These are phyloP conservation scores for Fusarium sp. DNA, from an alignment of 2,329 filamentous ascomycete species.

Conservation along the genomic window DNA sequence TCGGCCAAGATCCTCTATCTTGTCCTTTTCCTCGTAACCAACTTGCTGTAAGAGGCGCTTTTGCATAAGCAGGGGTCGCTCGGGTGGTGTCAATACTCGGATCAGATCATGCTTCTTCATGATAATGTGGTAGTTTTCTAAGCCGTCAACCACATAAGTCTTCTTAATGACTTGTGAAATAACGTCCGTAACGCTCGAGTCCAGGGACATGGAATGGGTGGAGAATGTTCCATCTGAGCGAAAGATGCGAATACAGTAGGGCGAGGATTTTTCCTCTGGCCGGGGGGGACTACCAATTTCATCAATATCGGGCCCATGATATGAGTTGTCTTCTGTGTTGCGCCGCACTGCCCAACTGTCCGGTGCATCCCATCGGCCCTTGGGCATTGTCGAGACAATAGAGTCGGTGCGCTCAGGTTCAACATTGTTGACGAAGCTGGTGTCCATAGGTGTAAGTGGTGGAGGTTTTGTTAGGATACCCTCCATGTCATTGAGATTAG, in stretches of 20 bases:
- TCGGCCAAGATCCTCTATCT: slow-evolving; percentile 90
- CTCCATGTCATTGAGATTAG: slow-evolving; percentile 89
- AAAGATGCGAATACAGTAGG: slow-evolving; percentile 96
- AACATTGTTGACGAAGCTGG: slow-evolving; percentile 58
- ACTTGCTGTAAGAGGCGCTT: slow-evolving; percentile 91
- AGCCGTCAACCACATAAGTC: slow-evolving; percentile 87
- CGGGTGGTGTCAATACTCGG: slow-evolving; percentile 79
- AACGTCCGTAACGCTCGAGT: slow-evolving; percentile 86
- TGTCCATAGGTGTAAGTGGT: slow-evolving; percentile 77
- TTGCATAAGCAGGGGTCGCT: slow-evolving; percentile 90
- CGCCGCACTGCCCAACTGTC: slow-evolving; percentile 96
- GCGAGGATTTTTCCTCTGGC: slow-evolving; percentile 77
- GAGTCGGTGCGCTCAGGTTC: slow-evolving; percentile 57
- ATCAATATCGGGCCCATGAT: slow-evolving; percentile 69
- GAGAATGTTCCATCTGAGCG: slow-evolving; percentile 93
- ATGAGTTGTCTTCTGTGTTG: slow-evolving; percentile 72
- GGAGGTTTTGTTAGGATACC: slow-evolving; percentile 82
- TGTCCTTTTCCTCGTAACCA: slow-evolving; percentile 87
- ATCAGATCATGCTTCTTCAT: slow-evolving; percentile 92
- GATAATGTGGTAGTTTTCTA: slow-evolving; percentile 95
- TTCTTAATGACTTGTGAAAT: slow-evolving; percentile 93
- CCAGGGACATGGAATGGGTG: slow-evolving; percentile 85
- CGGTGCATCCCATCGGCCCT: slow-evolving; percentile 87
- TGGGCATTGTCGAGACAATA: slow-evolving; percentile 50
- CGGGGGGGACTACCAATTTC: slow-evolving; percentile 74